These are phyloP conservation scores for Lasiosphaeria ovina DNA, from an alignment of 495 filamentous ascomycete genomes.

Conservation along the genomic window DNA sequence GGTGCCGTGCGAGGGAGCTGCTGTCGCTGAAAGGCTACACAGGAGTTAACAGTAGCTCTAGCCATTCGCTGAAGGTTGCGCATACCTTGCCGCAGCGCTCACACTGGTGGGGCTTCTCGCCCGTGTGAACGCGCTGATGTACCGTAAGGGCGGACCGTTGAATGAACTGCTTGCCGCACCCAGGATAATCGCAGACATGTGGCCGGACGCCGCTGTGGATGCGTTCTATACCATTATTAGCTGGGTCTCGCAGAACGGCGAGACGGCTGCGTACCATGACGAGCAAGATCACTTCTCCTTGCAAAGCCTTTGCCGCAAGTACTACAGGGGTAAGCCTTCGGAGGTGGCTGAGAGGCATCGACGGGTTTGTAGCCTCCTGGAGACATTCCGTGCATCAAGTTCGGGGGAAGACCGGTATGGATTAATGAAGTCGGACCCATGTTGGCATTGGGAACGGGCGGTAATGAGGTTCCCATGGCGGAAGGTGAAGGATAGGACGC, in stretches of 20 bases:
- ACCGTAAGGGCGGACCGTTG: conserved; percentile 97
- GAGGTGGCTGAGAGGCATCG: conserved; percentile 32
- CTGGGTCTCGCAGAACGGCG: not conserved
- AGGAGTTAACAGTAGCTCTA: conserved; percentile 11
- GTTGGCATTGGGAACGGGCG: conserved; percentile 49
- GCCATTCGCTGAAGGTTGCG: conserved; percentile 6
- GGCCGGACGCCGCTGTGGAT: conserved; percentile 92
- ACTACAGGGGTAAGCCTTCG: conserved; percentile 86
- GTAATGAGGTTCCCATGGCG: conserved; percentile 32
- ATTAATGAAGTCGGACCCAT: conserved; percentile 46
- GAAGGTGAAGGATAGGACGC: conserved; percentile 36
- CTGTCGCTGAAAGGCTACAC: conserved; percentile 96
- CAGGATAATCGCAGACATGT: conserved; percentile 86
- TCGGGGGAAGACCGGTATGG: conserved; percentile 51
- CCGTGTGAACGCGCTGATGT: conserved; percentile 91
- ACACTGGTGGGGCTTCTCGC: conserved; percentile 98
- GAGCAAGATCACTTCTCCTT: conserved; percentile 86
- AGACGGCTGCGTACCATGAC: conserved; percentile 72
- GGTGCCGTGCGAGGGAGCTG: conserved; percentile 89
- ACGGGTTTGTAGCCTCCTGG: conserved; percentile 31
- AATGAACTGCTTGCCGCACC: conserved; percentile 94
- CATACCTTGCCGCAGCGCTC: conserved; percentile 93
- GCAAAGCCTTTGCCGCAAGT: conserved; percentile 92
- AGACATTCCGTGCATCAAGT: conserved; percentile 35
- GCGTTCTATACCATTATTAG: conserved; percentile 62